phyloP scores from a whole-genome alignment of 164 flowering plant genomes.

The Echeveria elegans region DNA sequence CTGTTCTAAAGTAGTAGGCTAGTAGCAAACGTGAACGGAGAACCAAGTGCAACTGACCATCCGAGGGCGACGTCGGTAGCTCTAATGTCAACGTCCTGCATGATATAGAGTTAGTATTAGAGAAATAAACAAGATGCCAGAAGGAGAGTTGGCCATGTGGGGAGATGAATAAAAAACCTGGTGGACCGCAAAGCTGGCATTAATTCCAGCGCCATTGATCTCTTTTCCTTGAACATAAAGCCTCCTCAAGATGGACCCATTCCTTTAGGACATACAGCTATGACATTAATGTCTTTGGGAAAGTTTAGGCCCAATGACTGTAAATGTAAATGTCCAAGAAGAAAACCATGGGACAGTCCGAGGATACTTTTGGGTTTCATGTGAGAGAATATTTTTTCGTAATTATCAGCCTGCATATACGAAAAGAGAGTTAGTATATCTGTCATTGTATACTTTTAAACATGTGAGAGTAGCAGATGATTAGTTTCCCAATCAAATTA shows the following conservation, averaged over 20 bases:
- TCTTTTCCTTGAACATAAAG: conserved; percentile 91
- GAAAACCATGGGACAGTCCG: conserved; percentile 96
- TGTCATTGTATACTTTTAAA: neutral
- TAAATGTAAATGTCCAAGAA: conserved; percentile 90
- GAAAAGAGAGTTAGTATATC: neutral
- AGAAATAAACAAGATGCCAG: neutral
- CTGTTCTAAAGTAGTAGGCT: conserved; percentile 86
- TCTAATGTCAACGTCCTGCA: conserved; percentile 92
- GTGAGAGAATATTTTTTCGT: conserved; percentile 84
- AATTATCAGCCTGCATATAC: conserved; percentile 84
- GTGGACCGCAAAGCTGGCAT: conserved; percentile 92
- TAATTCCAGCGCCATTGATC: conserved; percentile 92
- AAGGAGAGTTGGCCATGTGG: neutral
- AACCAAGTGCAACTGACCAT: conserved; percentile 95
- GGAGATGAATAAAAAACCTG: conserved; percentile 38
- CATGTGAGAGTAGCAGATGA: neutral
- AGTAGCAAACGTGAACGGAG: conserved; percentile 97
- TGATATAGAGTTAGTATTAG: neutral
- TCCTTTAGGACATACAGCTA: conserved; percentile 97
- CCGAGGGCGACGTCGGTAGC: conserved; percentile 89
- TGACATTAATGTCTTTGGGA: conserved; percentile 88
- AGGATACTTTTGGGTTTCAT: conserved; percentile 98
- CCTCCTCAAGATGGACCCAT: conserved; percentile 98
- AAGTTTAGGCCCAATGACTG: conserved; percentile 81
- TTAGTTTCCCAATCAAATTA: neutral